Percentiles rank a stretch among this genome's conserved stretches.
Evolutionary conservation across 139 green algal species (phyloP).

Genomic region (Protoeuglena noctilucae): DNA sequence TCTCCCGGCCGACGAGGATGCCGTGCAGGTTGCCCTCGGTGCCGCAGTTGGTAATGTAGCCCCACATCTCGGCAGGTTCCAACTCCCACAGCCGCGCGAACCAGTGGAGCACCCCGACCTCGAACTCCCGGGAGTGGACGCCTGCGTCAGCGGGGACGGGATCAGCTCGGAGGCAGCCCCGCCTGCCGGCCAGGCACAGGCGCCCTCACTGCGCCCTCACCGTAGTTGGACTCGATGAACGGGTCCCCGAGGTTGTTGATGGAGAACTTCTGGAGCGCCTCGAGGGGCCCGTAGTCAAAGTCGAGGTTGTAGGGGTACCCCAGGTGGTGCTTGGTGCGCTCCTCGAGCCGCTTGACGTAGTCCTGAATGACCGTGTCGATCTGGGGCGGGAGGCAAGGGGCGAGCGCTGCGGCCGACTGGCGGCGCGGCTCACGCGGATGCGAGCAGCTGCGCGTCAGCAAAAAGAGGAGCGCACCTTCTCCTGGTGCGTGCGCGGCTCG

Average conservation of each 20-base stretch:
- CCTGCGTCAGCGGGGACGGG: too few relatives aligned
- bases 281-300: constrained; percentile 83
- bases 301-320: constrained; percentile 98
- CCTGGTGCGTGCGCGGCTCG: background rate
- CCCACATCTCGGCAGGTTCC: constrained; percentile 79
- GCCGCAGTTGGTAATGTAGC: constrained; percentile 97
- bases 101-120: constrained; percentile 91
- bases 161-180: too few relatives aligned
- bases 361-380: constrained; percentile 48
- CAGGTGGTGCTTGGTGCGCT: constrained; percentile 70
- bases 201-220: too few relatives aligned
- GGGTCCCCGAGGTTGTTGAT: constrained; percentile 97
- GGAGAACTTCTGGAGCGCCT: constrained; percentile 69
- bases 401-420: constrained; percentile 37
- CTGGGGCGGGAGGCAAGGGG: too few relatives aligned
- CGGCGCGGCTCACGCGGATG: constrained; percentile 1
- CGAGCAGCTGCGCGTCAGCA: background rate
- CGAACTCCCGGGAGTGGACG: constrained; percentile 74
- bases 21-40: constrained; percentile 97
- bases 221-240: constrained; percentile 95
- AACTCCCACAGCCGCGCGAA: constrained; percentile 95
- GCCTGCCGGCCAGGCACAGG: too few relatives aligned
- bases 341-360: constrained; percentile 59
- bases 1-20: constrained; percentile 79
- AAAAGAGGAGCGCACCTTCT: background rate